Evolutionary conservation across 257 asterid genomes (phyloP), one percentile per base, ranked within the genome.

Genomic region (Ligustrum vulgare): DNA sequence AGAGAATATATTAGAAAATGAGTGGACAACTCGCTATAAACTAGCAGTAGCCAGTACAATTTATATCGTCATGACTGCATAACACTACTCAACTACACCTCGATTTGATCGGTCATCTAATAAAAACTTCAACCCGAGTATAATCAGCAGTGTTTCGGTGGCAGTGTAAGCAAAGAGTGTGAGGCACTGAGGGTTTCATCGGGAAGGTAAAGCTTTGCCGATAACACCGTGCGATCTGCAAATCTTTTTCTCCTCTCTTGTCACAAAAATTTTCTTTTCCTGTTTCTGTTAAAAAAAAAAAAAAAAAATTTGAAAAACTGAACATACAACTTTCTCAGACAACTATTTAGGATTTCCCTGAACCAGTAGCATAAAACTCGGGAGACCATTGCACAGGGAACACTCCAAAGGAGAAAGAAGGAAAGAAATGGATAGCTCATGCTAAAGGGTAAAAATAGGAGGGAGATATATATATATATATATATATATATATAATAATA

Each of bases 291-390:
- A 28, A 28, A 28, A 28, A 28, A n/a, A n/a, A n/a, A n/a, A n/a
- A n/a, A n/a, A n/a, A n/a, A n/a, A n/a, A n/a, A n/a, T n/a, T n/a
- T n/a, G n/a, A n/a, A n/a, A 28, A 0, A 28, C 31, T 28, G 47
- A 11, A 41, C 47, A 41, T 10, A 8, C 18, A 23, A 25, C 34
- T 25, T 60, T 60, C 34, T 25, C n/a, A 25, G 67, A 22, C 67
- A 63, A 73, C 84, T 86, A 77, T 82, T 80, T 84, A 85, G 90
- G 86, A 86, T 90, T 82, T 76, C 28, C 89, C 87, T 90, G 87
- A 76, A 75, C 78, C 71, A 83, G 90, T 83, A 80, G 90, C 98
- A 81, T 74, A 89, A 89, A 94, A 84, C 93, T 90, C 98, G 97
- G 98, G 98, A 88, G 98, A 72, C 80, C 47, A 39, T 10, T 39